A percentile compares a stretch with the other conserved stretches of the same genome.
These are phyloP conservation scores for Solanum corneliomulleri DNA, from an alignment of 257 asterid species.

Conservation along the genomic window DNA sequence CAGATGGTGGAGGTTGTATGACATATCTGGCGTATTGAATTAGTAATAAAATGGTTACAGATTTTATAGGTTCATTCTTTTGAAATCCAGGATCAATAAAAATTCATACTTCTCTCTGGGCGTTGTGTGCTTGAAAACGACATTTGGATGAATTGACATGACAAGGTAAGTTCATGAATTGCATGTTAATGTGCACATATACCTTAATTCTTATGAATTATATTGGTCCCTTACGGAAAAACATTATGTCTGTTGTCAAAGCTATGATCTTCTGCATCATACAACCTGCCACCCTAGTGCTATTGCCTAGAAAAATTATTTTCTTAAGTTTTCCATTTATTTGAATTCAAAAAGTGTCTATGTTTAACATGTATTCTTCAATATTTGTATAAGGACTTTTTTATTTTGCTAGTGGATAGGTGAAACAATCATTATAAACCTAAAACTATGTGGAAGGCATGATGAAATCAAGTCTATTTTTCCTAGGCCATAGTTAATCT, in stretches of 20 bases:
- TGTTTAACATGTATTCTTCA: not conserved
- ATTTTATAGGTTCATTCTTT: not conserved
- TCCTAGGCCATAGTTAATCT: not conserved
- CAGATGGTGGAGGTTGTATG: constrained; percentile 97
- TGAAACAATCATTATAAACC: not conserved
- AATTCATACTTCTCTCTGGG: constrained; percentile 93
- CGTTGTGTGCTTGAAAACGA: constrained; percentile 82
- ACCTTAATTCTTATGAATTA: not conserved
- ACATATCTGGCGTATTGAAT: constrained; percentile 9
- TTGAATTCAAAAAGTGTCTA: not conserved
- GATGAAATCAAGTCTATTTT: not conserved
- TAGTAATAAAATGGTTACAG: not conserved
- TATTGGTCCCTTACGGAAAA: not conserved
- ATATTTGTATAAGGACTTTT: not conserved
- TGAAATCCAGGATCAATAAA: constrained; percentile 73
- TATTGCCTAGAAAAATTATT: not conserved
- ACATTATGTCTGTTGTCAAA: not conserved
- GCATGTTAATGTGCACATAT: not conserved
- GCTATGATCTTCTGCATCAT: not conserved
- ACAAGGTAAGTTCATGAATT: constrained; percentile 44
- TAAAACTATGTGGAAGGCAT: not conserved
- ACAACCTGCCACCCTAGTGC: not conserved
- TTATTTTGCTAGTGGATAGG: not conserved
- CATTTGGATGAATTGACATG: constrained; percentile 73
- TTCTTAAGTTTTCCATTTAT: not conserved